phyloP scores from a whole-genome alignment of 106 monocot species.

The Posidonia australis region DNA sequence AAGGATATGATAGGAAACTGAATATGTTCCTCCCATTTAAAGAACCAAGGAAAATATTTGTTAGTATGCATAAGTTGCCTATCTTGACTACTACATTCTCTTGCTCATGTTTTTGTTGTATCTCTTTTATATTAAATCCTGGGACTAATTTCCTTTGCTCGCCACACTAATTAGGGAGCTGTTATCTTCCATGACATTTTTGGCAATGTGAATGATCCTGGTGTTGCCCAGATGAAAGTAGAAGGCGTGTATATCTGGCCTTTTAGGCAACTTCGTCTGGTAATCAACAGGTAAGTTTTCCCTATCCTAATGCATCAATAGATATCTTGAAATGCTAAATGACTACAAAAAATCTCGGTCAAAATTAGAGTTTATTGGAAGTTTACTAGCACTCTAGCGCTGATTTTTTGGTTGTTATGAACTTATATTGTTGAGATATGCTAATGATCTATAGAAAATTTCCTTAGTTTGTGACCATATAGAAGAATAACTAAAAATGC shows the following conservation, averaged over 20 bases:
- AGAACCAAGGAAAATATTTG: too few relatives aligned
- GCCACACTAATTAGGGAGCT: conserved; percentile 40
- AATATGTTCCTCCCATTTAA: too few relatives aligned
- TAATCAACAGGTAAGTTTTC: conserved; percentile 58
- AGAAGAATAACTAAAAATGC: too few relatives aligned
- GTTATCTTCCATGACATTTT: conserved; percentile 70
- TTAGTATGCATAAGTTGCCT: too few relatives aligned
- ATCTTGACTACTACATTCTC: too few relatives aligned
- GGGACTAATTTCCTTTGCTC: neutral
- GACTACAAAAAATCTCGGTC: neutral
- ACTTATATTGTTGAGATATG: too few relatives aligned
- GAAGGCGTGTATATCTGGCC: conserved; percentile 99
- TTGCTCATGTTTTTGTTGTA: neutral
- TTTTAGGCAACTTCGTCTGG: conserved; percentile 82
- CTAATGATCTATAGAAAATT: too few relatives aligned
- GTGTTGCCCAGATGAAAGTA: conserved; percentile 52
- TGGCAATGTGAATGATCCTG: conserved; percentile 54
- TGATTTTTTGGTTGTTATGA: too few relatives aligned
- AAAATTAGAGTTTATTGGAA: neutral
- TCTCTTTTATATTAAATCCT: neutral
- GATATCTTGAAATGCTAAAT: conserved; percentile 1
- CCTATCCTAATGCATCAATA: neutral
- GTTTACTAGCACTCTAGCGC: too few relatives aligned
- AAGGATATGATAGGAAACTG: too few relatives aligned
- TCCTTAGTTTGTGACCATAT: too few relatives aligned